Evolutionary conservation across 2,329 filamentous ascomycete species (phyloP).

Genomic region (Calonectria pauciramosa): DNA sequence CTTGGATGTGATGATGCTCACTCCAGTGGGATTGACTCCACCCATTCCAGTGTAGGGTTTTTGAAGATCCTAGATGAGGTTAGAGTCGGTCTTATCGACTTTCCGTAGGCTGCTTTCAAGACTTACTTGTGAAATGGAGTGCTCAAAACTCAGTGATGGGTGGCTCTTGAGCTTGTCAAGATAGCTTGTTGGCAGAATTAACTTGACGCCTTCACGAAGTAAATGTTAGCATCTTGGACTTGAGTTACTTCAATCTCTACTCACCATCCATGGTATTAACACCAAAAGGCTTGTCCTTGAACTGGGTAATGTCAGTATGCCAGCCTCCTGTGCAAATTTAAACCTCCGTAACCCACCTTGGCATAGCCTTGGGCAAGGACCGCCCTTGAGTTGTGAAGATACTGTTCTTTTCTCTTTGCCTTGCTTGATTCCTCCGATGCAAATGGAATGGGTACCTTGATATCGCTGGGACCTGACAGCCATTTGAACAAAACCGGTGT

Average conservation of each 20-base stretch:
- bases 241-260: neutral
- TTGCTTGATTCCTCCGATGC: neutral
- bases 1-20: neutral
- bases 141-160: slow-evolving; percentile 7
- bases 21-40: neutral
- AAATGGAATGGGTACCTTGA: slow-evolving; percentile 11
- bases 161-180: slow-evolving; percentile 15
- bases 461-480: neutral
- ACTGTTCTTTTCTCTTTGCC: slow-evolving; percentile 2
- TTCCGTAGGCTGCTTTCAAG: too few species aligned
- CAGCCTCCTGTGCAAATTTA: neutral
- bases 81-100: neutral
- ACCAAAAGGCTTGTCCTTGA: slow-evolving; percentile 9
- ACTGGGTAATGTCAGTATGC: neutral
- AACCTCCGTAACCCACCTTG: neutral
- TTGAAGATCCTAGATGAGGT: neutral
- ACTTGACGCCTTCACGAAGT: neutral
- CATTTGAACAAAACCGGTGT: neutral
- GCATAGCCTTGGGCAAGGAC: slow-evolving; percentile 8
- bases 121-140: slow-evolving; percentile 9
- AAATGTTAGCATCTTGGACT: neutral
- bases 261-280: slow-evolving; percentile 4
- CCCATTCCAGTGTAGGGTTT: slow-evolving; percentile 3
- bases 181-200: neutral
- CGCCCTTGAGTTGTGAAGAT: neutral